Base-by-base conservation (phyloP, 2,329 filamentous ascomycete genomes). In the Sporothrix pseudoabietina region DNA sequence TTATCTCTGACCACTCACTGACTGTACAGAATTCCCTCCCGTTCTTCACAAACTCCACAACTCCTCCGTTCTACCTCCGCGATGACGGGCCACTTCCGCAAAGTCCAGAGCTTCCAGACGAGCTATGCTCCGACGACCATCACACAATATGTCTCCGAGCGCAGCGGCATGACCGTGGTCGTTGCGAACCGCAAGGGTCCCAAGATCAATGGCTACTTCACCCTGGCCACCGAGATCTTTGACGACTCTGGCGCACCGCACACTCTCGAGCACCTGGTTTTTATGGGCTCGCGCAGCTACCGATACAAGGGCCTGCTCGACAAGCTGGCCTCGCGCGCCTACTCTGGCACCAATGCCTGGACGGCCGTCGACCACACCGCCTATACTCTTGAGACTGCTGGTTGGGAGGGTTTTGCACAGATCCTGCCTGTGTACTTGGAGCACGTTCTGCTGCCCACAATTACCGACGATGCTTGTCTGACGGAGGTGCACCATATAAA, bases 401-500 rank as follows among this genome's bases (percentile, higher is more conserved):
- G 96, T 1, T 99, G 96, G 95, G 94, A 97, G 78, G 95, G 95
- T 9, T 99, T 99, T 80, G 91, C 94, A 1, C 93, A 97, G 81
- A 97, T 98, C 72, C 84, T 99, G 22, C 96, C 96, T 0, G 91
- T 98, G 55, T 99, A 99, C 77, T 87, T 99, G 0, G 97, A 99
- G 81, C 96, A 99, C 83, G 87, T 99, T 44, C 89, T 99, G 75
- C 85, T 97, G 9, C 96, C 96, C 0, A 97, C 94, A 8, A 85
- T 99, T 75, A 98, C 94, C 0, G 95, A 99, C 81, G 92, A 94
- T 72, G 94, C 90, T 12, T 98, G 97, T 80, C 91, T 95, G 76
- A 99, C 96, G 2, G 96, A 99, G 81, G 96, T 99, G 1, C 94
- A 97, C 83, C 96, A 99, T 80, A 89, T 99, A 72, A 94, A 99